Evolutionary conservation across 2,329 filamentous ascomycete genomes (phyloP).

Genomic region (Aspergillus novoparasiticus): DNA sequence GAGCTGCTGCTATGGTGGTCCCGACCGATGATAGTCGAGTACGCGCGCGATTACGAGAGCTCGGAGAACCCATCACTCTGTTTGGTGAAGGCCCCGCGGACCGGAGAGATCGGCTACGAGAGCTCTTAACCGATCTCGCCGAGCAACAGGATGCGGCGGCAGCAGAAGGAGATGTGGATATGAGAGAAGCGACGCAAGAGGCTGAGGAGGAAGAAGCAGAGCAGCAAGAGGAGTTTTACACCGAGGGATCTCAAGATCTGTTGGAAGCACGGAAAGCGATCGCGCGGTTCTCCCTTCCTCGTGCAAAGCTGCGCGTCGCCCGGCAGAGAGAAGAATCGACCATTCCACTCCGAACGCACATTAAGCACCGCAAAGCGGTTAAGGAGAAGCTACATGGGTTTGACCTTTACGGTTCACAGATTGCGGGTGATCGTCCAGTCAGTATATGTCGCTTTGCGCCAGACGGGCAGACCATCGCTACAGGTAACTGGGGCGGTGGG

Average conservation of each 20-base stretch:
- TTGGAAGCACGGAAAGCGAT: conserved; percentile 77
- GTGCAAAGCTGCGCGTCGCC: conserved; percentile 74
- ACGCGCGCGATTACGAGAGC: conserved; percentile 74
- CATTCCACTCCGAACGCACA: conserved; percentile 84
- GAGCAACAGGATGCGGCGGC: conserved; percentile 58
- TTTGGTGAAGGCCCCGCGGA: conserved; percentile 90
- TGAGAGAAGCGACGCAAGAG: conserved; percentile 47
- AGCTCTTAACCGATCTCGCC: conserved; percentile 73
- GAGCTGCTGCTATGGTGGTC: conserved; percentile 84
- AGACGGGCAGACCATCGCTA: conserved; percentile 78
- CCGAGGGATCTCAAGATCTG: conserved; percentile 73
- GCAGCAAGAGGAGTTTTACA: conserved; percentile 93
- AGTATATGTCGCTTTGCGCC: conserved; percentile 92
- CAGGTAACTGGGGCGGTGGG: conserved; percentile 90
- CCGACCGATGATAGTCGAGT: conserved; percentile 92
- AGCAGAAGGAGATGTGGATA: conserved; percentile 54
- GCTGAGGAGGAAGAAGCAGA: conserved; percentile 68
- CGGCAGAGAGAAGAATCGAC: conserved; percentile 79
- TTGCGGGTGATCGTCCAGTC: conserved; percentile 84
- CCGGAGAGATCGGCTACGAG: conserved; percentile 80
- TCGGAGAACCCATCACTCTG: conserved; percentile 91
- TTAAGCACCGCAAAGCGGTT: conserved; percentile 86
- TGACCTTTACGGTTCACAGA: conserved; percentile 91
- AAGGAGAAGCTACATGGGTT: conserved; percentile 82
- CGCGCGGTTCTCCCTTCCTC: conserved; percentile 78